These are phyloP conservation scores for Phytophthora parvispora DNA, from an alignment of 352 stramenopile genomes.

Conservation along the genomic window DNA sequence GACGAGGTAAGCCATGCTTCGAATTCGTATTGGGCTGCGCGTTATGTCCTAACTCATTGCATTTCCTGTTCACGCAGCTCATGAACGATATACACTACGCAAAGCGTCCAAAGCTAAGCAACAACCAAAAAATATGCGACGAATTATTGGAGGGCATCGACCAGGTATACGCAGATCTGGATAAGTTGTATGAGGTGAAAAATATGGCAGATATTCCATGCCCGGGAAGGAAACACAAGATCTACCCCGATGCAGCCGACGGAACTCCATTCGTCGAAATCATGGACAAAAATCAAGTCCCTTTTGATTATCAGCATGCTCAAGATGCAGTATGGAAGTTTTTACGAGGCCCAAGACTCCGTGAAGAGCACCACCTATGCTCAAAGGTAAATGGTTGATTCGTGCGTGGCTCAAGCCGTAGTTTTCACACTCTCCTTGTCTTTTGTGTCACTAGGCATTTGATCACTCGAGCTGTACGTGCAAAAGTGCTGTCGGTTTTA, in stretches of 20 bases:
- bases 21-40: too few species aligned
- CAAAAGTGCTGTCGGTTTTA: constrained; percentile 6
- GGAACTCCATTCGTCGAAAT: constrained; percentile 1
- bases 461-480: background rate
- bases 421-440: background rate
- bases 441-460: background rate
- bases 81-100: background rate
- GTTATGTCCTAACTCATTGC: too few species aligned
- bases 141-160: constrained; percentile 1
- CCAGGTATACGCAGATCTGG: background rate
- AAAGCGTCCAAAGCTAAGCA: background rate
- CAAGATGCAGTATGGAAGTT: constrained; percentile 10
- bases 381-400: background rate
- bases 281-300: constrained; percentile 8
- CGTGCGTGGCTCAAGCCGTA: background rate
- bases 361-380: background rate
- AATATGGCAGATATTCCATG: background rate
- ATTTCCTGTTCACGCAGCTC: too few species aligned
- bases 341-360: constrained; percentile 1
- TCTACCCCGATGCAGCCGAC: background rate
- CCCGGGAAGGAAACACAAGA: background rate
- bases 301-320: constrained; percentile 3
- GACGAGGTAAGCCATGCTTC: constrained; percentile 3
- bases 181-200: background rate
- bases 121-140: constrained; percentile 2